A percentile compares a stretch with the other conserved stretches of the same genome.
Evolutionary conservation across 345 rosid genomes (phyloP).

Genomic region (Lenwebbia sp.): DNA sequence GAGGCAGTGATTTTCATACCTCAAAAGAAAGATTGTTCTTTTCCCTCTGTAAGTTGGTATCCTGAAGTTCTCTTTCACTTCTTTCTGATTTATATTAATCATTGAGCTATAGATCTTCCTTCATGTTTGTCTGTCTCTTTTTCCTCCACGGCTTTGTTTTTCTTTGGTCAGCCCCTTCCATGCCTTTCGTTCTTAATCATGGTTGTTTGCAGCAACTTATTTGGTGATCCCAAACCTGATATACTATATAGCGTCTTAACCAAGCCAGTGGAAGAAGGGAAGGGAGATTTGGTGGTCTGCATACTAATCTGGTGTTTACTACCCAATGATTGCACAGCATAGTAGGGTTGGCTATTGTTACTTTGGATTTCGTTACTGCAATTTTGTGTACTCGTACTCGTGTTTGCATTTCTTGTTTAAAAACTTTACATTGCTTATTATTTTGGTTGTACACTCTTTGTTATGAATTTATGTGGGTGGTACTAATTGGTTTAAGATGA

Average conservation of each 20-base stretch:
- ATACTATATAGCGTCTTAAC: not conserved
- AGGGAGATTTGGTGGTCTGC: not conserved
- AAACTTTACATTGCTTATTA: not conserved
- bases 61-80: not conserved
- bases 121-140: not conserved
- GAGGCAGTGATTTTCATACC: slow-evolving; percentile 55
- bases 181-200: not conserved
- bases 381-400: not conserved
- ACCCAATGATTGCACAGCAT: not conserved
- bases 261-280: not conserved
- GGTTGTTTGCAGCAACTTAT: not conserved
- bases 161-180: not conserved
- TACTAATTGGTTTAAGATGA: not conserved
- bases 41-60: slow-evolving; percentile 59
- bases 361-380: not conserved
- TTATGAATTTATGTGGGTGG: not conserved
- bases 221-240: not conserved
- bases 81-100: not conserved
- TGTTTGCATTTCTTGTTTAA: not conserved
- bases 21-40: slow-evolving; percentile 63
- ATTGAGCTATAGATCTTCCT: not conserved
- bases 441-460: not conserved
- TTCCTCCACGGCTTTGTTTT: not conserved
- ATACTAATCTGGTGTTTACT: not conserved
- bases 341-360: not conserved